Evolutionary conservation across 2,329 filamentous ascomycete genomes (phyloP), one percentile per base, ranked within the genome.

Genomic region (Talaromyces albobiverticillius): DNA sequence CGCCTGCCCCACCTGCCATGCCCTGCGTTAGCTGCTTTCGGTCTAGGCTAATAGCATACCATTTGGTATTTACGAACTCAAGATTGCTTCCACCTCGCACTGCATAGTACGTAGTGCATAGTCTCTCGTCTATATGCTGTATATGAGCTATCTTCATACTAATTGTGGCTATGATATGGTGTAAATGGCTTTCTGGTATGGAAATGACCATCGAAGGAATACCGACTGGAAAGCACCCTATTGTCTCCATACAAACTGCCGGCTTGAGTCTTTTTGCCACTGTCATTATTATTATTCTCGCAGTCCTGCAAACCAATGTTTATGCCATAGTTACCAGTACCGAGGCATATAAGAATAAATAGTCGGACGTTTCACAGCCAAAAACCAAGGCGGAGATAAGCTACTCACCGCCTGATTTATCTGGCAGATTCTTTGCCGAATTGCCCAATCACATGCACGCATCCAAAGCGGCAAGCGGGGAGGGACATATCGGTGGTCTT

Each of bases 191-290:
- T n/a, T n/a, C n/a, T n/a, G n/a, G n/a, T n/a, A n/a, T n/a, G n/a
- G n/a, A n/a, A n/a, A n/a, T n/a, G n/a, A n/a, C n/a, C n/a, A n/a
- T n/a, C n/a, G n/a, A n/a, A n/a, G n/a, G n/a, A n/a, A n/a, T n/a
- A n/a, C 32, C 32, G 32, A 36, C 32, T 13, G 16, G 32, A 16
- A n/a, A n/a, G n/a, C n/a, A n/a, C 32, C 64, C 58, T 48, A 69
- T 67, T 8, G 60, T 61, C 16, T 59, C 65, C 6, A 48, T 73
- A 51, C 59, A 70, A 46, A 69, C 68, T 3, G 71, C 67, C 51
- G 62, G 62, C 11, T 73, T 71, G 71, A 68, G 71, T 26, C 50
- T 72, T 25, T 45, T 74, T 10, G 70, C 68, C 10, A 70, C 65
- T 22, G 67, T 62, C 4, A 55, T 73, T 41, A 58, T 64, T 16